These are phyloP conservation scores for Candida argentea DNA, from an alignment of 805 yeast species.

Conservation along the genomic window DNA sequence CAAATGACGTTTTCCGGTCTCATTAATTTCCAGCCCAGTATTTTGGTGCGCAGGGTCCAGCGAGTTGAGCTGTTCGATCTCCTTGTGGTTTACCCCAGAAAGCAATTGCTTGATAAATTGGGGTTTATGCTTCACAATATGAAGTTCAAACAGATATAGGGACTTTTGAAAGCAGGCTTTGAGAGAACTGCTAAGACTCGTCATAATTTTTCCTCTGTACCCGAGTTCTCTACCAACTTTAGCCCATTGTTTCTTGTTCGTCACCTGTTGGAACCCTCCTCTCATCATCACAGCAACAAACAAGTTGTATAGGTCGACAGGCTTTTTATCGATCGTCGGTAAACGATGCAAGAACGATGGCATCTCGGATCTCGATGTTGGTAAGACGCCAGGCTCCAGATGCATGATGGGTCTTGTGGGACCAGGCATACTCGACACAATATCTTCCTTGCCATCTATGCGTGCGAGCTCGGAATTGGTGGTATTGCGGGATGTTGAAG, in stretches of 20 bases:
- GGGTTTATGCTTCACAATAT: conserved; percentile 6
- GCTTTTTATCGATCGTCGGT: conserved; percentile 59
- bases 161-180: conserved; percentile 46
- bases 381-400: not conserved
- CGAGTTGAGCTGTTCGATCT: too few relatives aligned
- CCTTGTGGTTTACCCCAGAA: not conserved
- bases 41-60: too few relatives aligned
- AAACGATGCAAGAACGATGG: conserved; percentile 29
- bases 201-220: conserved; percentile 60
- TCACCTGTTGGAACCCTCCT: conserved; percentile 62
- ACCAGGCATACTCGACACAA: not conserved
- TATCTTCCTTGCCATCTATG: not conserved
- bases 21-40: conserved; percentile 1
- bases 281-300: conserved; percentile 46
- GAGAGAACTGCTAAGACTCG: conserved; percentile 59
- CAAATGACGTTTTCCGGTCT: too few relatives aligned
- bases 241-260: conserved; percentile 65
- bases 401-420: not conserved
- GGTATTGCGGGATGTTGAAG: not conserved
- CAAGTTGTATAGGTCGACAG: conserved; percentile 53
- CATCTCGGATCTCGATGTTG: conserved; percentile 4
- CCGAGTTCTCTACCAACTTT: conserved; percentile 77
- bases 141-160: conserved; percentile 21
- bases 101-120: not conserved
- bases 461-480: not conserved